These are phyloP conservation scores for Cystofilobasidium macerans DNA, from an alignment of 768 basidiomycete genomes.

Conservation along the genomic window DNA sequence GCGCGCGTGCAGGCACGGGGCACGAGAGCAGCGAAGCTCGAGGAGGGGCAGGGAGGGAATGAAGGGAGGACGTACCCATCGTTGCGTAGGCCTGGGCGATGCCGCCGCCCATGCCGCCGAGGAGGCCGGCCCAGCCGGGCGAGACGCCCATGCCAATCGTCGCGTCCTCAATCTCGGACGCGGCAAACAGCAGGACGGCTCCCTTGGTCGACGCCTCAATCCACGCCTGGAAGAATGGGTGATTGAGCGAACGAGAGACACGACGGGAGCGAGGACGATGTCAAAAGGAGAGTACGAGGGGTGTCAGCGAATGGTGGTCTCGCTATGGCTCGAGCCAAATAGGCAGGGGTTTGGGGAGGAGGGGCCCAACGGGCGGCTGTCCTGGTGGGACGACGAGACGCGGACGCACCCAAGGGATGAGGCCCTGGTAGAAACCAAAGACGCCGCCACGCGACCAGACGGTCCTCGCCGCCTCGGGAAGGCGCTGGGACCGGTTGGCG, in stretches of 20 bases:
- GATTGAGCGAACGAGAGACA: not conserved
- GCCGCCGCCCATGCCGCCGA: slow-evolving; percentile 97
- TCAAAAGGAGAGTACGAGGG: not conserved
- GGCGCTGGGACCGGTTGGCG: slow-evolving; percentile 81
- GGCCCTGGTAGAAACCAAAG: slow-evolving; percentile 87
- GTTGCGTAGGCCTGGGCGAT: slow-evolving; percentile 96
- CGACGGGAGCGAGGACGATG: not conserved
- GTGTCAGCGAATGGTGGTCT: too few species aligned
- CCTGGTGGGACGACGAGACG: not conserved
- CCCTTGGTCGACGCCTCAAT: slow-evolving; percentile 99
- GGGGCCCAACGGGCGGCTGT: not conserved
- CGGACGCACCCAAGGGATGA: slow-evolving; percentile 84
- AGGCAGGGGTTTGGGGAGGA: too few species aligned
- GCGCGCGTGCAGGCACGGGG: too few species aligned
- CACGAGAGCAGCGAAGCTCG: too few species aligned
- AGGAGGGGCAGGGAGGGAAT: not conserved
- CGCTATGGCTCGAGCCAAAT: too few species aligned
- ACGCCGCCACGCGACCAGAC: slow-evolving; percentile 89
- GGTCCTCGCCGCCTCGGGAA: slow-evolving; percentile 69
- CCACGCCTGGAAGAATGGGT: slow-evolving; percentile 60
- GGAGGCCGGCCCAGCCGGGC: slow-evolving; percentile 70
- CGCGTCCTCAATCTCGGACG: slow-evolving; percentile 80
- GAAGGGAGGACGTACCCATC: slow-evolving; percentile 58
- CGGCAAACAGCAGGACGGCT: slow-evolving; percentile 87
- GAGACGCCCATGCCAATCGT: slow-evolving; percentile 56